A percentile compares a stretch with the other conserved stretches of the same genome.
Evolutionary conservation across 2,329 filamentous ascomycete genomes (phyloP).

Genomic region (Mycosphaerella sp.): DNA sequence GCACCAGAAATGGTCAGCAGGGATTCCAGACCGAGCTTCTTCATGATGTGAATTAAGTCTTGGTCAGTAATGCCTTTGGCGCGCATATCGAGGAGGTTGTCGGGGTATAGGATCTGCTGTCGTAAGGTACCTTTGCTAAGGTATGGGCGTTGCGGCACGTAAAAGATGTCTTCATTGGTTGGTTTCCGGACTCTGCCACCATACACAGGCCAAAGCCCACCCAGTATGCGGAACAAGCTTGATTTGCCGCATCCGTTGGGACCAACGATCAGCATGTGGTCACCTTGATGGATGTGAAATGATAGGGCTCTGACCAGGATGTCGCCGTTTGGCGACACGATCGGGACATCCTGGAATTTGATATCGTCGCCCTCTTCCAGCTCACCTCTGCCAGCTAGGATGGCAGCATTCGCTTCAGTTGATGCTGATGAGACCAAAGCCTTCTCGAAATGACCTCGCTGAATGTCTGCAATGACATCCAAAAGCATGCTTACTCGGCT

Average conservation of each 20-base stretch:
- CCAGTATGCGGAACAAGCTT: constrained; percentile 90
- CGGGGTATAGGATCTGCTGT: constrained; percentile 95
- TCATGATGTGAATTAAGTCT: constrained; percentile 71
- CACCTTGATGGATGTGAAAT: constrained; percentile 77
- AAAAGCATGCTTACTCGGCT: constrained; percentile 83
- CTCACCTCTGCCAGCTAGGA: constrained; percentile 74
- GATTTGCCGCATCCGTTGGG: constrained; percentile 98
- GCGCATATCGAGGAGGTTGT: constrained; percentile 80
- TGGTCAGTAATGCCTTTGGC: constrained; percentile 74
- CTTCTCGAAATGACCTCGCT: constrained; percentile 88
- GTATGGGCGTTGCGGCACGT: constrained; percentile 94
- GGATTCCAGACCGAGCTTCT: constrained; percentile 73
- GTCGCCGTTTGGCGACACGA: constrained; percentile 94
- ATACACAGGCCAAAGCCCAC: constrained; percentile 96
- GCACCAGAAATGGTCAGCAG: constrained; percentile 66
- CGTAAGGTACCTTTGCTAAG: constrained; percentile 85
- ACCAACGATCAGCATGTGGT: constrained; percentile 89
- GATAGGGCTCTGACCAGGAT: constrained; percentile 79
- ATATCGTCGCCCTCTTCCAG: constrained; percentile 79
- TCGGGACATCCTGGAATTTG: constrained; percentile 81
- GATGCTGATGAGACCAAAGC: constrained; percentile 86
- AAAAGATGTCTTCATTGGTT: constrained; percentile 89
- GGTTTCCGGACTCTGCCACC: constrained; percentile 90
- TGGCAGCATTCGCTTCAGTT: constrained; percentile 72
- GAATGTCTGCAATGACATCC: constrained; percentile 90